Percentiles rank a stretch among this genome's conserved stretches.
Evolutionary conservation across 2,329 filamentous ascomycete species (phyloP).

Genomic region (Colletotrichum brevisporum): DNA sequence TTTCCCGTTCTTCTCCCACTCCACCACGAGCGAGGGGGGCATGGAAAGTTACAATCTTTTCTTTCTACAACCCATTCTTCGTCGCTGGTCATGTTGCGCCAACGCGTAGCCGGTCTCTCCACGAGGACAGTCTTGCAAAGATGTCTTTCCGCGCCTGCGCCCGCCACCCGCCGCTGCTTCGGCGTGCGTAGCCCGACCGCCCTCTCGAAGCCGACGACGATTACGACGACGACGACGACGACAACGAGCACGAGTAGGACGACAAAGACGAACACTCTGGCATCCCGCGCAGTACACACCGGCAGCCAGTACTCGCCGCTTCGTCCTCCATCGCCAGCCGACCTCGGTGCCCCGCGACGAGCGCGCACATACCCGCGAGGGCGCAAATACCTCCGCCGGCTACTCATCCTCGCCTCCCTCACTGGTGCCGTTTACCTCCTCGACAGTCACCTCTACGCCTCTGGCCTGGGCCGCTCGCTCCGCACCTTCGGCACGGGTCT

Average conservation of each 20-base stretch:
- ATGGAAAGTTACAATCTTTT: slow-evolving; percentile 16
- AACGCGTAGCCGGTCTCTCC: slow-evolving; percentile 45
- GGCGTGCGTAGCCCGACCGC: slow-evolving; percentile 6
- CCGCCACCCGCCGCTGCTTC: slow-evolving; percentile 17
- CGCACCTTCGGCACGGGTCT: slow-evolving; percentile 87
- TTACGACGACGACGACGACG: slow-evolving; percentile 13
- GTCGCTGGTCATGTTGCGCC: slow-evolving; percentile 45
- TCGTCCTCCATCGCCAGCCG: slow-evolving; percentile 82
- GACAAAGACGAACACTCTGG: not conserved
- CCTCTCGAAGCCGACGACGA: not conserved
- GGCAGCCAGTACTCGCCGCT: slow-evolving; percentile 72
- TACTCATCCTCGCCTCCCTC: slow-evolving; percentile 73
- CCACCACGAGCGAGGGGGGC: not conserved
- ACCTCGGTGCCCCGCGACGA: slow-evolving; percentile 79
- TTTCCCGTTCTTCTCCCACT: too few species aligned
- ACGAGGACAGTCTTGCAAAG: slow-evolving; percentile 40
- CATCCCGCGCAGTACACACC: slow-evolving; percentile 9
- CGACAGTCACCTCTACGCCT: slow-evolving; percentile 84
- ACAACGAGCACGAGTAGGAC: slow-evolving; percentile 1
- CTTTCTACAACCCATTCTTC: slow-evolving; percentile 1
- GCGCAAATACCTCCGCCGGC: slow-evolving; percentile 82
- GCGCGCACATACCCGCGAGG: slow-evolving; percentile 80
- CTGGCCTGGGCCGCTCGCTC: slow-evolving; percentile 81
- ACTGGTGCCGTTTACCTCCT: slow-evolving; percentile 75
- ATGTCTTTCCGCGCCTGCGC: slow-evolving; percentile 21